Conservation (phyloP, 768 basidiomycete species). For the Lentinula sp. region DNA sequence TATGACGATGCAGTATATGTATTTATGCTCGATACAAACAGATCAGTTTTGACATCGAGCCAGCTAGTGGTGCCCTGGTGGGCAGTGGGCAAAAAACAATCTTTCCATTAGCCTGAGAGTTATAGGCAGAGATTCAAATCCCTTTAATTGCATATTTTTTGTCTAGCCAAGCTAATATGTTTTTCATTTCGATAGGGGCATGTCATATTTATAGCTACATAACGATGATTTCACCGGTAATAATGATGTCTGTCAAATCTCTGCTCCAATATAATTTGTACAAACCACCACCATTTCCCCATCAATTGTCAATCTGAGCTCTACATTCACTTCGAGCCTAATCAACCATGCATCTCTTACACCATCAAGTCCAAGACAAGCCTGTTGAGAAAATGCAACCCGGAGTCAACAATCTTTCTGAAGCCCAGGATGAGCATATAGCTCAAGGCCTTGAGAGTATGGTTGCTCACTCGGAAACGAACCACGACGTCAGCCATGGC, state of each 20-base stretch:
- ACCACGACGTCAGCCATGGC: slow-evolving; percentile 19
- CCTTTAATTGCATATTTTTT: no score
- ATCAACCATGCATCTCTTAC: slow-evolving; percentile 5
- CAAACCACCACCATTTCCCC: no score
- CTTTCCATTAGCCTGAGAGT: no score
- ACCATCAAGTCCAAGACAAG: slow-evolving; percentile 11
- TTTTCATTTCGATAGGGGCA: neutral
- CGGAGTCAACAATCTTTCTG: slow-evolving; percentile 27
- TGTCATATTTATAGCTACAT: neutral
- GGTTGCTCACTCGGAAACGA: slow-evolving; percentile 26
- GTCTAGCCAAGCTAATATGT: no score
- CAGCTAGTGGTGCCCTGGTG: no score
- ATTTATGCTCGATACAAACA: no score
- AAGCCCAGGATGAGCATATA: slow-evolving; percentile 23
- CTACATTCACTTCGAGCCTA: neutral
- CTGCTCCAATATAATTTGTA: neutral
- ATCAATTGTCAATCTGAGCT: neutral
- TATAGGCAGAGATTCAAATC: no score
- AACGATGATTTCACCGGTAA: neutral
- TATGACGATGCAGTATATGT: no score
- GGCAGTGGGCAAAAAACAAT: no score
- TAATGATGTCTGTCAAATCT: neutral
- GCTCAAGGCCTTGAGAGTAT: slow-evolving; percentile 27
- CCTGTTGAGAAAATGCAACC: slow-evolving; percentile 19
- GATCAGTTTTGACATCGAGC: no score